phyloP scores from a whole-genome alignment of 2,329 filamentous ascomycete genomes.

The Fusarium transvaalense region DNA sequence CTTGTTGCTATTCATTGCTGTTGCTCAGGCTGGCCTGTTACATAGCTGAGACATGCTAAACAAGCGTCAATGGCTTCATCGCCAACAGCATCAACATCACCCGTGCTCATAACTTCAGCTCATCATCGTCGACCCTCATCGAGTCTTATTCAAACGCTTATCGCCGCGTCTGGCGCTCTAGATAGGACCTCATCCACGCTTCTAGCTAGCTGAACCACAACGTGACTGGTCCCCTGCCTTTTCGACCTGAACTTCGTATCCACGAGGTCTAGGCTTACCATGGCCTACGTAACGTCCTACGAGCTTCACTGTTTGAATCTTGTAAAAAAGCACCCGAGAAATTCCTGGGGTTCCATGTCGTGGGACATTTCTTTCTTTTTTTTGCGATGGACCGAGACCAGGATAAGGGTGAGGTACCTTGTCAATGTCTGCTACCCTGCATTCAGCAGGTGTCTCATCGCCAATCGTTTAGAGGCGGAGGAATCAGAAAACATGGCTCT shows the following conservation, averaged over 20 bases:
- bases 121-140: conserved; percentile 5
- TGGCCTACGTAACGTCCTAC: conserved; percentile 33
- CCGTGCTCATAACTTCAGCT: neutral
- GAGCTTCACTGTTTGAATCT: conserved; percentile 20
- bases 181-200: conserved; percentile 24
- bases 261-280: conserved; percentile 31
- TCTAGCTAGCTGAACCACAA: conserved; percentile 1
- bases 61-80: conserved; percentile 23
- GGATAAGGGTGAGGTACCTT: conserved; percentile 25
- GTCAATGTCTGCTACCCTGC: conserved; percentile 35
- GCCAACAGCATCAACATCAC: neutral
- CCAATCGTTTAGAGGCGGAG: conserved; percentile 35
- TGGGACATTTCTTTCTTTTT: conserved; percentile 11
- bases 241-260: conserved; percentile 13
- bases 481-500: conserved; percentile 30
- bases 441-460: conserved; percentile 27
- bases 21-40: conserved; percentile 9
- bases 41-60: conserved; percentile 9
- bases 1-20: neutral
- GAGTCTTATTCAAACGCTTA: conserved; percentile 20
- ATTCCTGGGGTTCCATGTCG: conserved; percentile 34
- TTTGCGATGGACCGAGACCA: conserved; percentile 22
- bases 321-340: conserved; percentile 13
- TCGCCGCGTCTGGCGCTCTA: conserved; percentile 40
- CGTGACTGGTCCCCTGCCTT: conserved; percentile 7